Conservation (phyloP, 176 grass and related monocot species). For the Saccharum spontaneum region DNA sequence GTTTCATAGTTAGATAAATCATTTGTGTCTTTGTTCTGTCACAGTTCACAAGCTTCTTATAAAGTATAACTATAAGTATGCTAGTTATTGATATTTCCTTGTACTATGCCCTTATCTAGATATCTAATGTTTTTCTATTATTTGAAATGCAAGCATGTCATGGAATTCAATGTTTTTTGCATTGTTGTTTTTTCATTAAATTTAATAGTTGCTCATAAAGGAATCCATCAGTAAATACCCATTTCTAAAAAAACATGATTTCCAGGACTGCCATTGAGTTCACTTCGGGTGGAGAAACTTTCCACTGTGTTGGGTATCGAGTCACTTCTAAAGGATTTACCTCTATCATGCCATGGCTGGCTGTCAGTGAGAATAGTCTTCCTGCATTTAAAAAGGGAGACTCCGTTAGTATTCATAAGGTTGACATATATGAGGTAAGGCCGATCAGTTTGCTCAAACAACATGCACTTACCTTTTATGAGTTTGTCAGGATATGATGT, state of each 20-base stretch:
- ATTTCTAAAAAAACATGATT: slow-evolving; percentile 28
- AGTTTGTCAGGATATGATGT: slow-evolving; percentile 25
- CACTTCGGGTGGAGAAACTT: slow-evolving; percentile 72
- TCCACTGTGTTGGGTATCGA: slow-evolving; percentile 69
- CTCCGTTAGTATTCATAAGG: slow-evolving; percentile 63
- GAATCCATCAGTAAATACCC: background rate
- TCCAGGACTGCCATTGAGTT: slow-evolving; percentile 83
- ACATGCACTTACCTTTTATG: slow-evolving; percentile 26
- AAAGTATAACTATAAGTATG: background rate
- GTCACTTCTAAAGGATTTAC: slow-evolving; percentile 94
- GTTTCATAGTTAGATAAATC: slow-evolving; percentile 8
- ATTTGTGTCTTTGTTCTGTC: slow-evolving; percentile 12
- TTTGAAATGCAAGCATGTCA: slow-evolving; percentile 22
- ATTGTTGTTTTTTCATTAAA: background rate
- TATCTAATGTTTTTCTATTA: background rate
- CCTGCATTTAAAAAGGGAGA: slow-evolving; percentile 74
- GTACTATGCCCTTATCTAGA: background rate
- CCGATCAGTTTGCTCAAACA: slow-evolving; percentile 18
- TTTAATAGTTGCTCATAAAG: background rate
- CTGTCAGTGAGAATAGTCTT: slow-evolving; percentile 77
- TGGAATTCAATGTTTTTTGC: background rate
- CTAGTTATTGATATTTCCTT: slow-evolving; percentile 1
- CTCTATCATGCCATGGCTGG: slow-evolving; percentile 95
- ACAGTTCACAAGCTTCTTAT: slow-evolving; percentile 9
- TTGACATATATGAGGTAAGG: slow-evolving; percentile 86